Conservation (phyloP, 768 basidiomycete species). For the Tricholoma sp. region DNA sequence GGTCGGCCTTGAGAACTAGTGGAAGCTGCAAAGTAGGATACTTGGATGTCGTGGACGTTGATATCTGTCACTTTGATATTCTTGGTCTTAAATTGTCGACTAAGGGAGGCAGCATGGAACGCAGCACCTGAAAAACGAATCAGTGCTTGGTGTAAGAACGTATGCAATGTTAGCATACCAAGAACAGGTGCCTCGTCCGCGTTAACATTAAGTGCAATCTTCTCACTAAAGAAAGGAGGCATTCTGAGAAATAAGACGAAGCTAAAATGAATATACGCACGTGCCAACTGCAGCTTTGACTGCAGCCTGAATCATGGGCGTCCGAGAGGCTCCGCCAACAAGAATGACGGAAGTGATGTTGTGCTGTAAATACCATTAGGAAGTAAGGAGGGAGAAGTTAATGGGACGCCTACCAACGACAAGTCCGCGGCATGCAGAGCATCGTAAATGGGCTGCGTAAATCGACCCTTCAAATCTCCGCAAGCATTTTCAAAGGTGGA, state of each 20-base stretch:
- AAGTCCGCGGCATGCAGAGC: slow-evolving; percentile 66
- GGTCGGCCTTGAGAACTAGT: slow-evolving; percentile 44
- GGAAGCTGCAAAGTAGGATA: slow-evolving; percentile 66
- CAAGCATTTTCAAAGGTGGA: slow-evolving; percentile 74
- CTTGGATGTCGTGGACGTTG: slow-evolving; percentile 67
- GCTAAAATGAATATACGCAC: slow-evolving; percentile 34
- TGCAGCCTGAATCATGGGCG: slow-evolving; percentile 87
- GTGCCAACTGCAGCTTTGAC: slow-evolving; percentile 75
- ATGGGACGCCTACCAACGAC: slow-evolving; percentile 44
- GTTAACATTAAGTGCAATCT: slow-evolving; percentile 93
- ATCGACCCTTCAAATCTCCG: slow-evolving; percentile 56
- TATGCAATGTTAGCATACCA: slow-evolving; percentile 31
- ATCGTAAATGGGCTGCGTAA: slow-evolving; percentile 67
- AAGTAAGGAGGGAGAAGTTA: not conserved
- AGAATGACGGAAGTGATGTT: slow-evolving; percentile 87
- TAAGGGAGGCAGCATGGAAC: slow-evolving; percentile 84
- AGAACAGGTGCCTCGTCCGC: slow-evolving; percentile 95
- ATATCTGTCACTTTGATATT: slow-evolving; percentile 82
- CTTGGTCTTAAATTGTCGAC: slow-evolving; percentile 92
- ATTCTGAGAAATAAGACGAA: slow-evolving; percentile 1
- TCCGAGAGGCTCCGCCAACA: slow-evolving; percentile 86
- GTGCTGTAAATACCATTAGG: slow-evolving; percentile 36
- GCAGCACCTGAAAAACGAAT: slow-evolving; percentile 54
- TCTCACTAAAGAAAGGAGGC: slow-evolving; percentile 40
- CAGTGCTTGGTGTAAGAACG: slow-evolving; percentile 1